Conservation (phyloP, 495 filamentous ascomycete genomes). For the Daldinia decipiens region DNA sequence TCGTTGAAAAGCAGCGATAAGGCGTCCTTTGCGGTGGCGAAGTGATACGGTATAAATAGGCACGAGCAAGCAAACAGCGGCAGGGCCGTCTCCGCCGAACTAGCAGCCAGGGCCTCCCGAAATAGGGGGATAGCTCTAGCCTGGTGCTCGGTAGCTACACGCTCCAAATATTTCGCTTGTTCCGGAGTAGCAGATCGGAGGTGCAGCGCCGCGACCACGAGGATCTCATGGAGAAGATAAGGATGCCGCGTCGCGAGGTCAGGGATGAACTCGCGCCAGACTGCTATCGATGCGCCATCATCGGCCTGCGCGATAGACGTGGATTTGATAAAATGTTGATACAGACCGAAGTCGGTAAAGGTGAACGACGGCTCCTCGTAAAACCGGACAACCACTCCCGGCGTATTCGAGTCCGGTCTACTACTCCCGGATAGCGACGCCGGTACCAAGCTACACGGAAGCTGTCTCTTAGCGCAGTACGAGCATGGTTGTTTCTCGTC, state of each 20-base stretch:
- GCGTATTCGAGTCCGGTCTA: slow-evolving; percentile 9
- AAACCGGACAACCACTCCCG: neutral
- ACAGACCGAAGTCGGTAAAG: slow-evolving; percentile 29
- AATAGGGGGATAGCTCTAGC: slow-evolving; percentile 38
- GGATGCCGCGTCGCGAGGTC: slow-evolving; percentile 38
- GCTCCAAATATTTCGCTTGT: slow-evolving; percentile 13
- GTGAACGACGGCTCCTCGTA: slow-evolving; percentile 25
- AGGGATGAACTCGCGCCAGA: slow-evolving; percentile 30
- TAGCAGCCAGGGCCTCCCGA: slow-evolving; percentile 32
- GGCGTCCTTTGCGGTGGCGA: slow-evolving; percentile 35
- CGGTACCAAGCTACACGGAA: slow-evolving; percentile 30
- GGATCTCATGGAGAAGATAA: slow-evolving; percentile 42
- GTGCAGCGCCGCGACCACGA: slow-evolving; percentile 41
- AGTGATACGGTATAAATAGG: slow-evolving; percentile 41
- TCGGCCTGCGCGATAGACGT: slow-evolving; percentile 34
- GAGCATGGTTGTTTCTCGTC: slow-evolving; percentile 51
- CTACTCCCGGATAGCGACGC: slow-evolving; percentile 7
- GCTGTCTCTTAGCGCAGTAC: slow-evolving; percentile 47
- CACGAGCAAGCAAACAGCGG: slow-evolving; percentile 45
- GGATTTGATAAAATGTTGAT: slow-evolving; percentile 27
- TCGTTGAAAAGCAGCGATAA: slow-evolving; percentile 40
- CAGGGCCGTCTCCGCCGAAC: slow-evolving; percentile 20
- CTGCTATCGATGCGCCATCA: slow-evolving; percentile 19
- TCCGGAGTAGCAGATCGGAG: slow-evolving; percentile 11
- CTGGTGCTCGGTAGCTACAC: slow-evolving; percentile 36